A percentile compares a stretch with the other conserved stretches of the same genome.
Evolutionary conservation across 345 rosid genomes (phyloP).

Genomic region (Salix caprea): DNA sequence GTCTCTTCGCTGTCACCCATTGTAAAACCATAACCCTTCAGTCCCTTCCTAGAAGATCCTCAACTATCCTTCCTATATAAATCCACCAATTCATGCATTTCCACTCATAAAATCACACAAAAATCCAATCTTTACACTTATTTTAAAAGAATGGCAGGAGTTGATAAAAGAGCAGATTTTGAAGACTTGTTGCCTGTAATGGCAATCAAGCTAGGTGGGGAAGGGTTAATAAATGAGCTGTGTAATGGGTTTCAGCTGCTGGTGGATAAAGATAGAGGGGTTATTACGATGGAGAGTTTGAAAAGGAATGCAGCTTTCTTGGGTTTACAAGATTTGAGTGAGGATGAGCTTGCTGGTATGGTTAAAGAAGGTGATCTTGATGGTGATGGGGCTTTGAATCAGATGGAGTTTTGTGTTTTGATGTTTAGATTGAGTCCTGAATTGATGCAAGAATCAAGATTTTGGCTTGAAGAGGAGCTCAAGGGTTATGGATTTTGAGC

Average conservation of each 20-base stretch:
- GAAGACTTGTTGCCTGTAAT: slow-evolving; percentile 65
- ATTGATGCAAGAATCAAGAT: slow-evolving; percentile 69
- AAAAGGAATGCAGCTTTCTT: slow-evolving; percentile 49
- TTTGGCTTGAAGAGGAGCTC: slow-evolving; percentile 46
- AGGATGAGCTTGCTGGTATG: slow-evolving; percentile 65
- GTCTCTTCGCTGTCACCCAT: slow-evolving; percentile 51
- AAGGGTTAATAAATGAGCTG: slow-evolving; percentile 64
- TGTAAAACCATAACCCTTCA: slow-evolving; percentile 3
- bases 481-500: slow-evolving; percentile 2
- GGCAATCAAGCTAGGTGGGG: slow-evolving; percentile 80
- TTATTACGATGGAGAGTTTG: slow-evolving; percentile 69
- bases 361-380: slow-evolving; percentile 70
- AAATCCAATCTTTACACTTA: slow-evolving; percentile 37
- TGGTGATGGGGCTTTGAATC: slow-evolving; percentile 67
- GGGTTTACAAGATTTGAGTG: slow-evolving; percentile 68
- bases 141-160: not conserved
- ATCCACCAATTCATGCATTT: not conserved
- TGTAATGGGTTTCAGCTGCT: slow-evolving; percentile 75
- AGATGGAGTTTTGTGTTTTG: slow-evolving; percentile 92
- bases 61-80: not conserved
- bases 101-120: not conserved
- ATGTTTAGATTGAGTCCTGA: slow-evolving; percentile 87
- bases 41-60: slow-evolving; percentile 35
- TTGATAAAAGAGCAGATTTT: slow-evolving; percentile 27
- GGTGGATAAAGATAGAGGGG: slow-evolving; percentile 59